These are phyloP conservation scores for Leucocoprinus sp. DNA, from an alignment of 768 basidiomycete species.

Conservation along the genomic window DNA sequence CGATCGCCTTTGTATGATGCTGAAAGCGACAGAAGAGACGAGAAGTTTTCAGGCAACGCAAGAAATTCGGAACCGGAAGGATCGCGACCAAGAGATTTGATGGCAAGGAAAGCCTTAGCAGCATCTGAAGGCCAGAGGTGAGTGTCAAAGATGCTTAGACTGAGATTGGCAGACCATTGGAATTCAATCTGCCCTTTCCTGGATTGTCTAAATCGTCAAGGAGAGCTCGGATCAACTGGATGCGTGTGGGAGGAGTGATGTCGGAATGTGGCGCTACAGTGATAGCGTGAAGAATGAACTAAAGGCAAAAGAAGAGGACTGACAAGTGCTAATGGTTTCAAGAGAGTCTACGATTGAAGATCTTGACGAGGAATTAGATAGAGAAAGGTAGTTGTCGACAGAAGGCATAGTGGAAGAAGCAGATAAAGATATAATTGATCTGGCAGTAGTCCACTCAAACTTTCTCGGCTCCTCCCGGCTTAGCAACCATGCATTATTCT, in stretches of 20 bases:
- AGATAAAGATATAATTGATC: slow-evolving; percentile 17
- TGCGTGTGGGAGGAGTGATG: slow-evolving; percentile 39
- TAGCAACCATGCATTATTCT: slow-evolving; percentile 7
- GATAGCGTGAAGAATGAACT: slow-evolving; percentile 1
- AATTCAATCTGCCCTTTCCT: slow-evolving; percentile 39
- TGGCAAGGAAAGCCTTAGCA: slow-evolving; percentile 53
- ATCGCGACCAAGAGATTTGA: slow-evolving; percentile 71
- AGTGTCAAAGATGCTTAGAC: neutral
- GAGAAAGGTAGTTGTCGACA: slow-evolving; percentile 36
- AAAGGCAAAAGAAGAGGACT: slow-evolving; percentile 13
- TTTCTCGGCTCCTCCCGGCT: slow-evolving; percentile 9
- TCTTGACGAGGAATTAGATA: slow-evolving; percentile 39
- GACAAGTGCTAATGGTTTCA: slow-evolving; percentile 44
- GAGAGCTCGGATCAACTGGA: slow-evolving; percentile 47
- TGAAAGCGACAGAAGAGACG: slow-evolving; percentile 44
- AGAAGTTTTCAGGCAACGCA: slow-evolving; percentile 45
- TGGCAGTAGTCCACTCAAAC: slow-evolving; percentile 8
- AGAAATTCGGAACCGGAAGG: slow-evolving; percentile 60
- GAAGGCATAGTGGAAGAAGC: slow-evolving; percentile 32
- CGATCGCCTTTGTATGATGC: slow-evolving; percentile 45
- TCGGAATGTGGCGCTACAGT: slow-evolving; percentile 37
- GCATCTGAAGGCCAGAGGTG: slow-evolving; percentile 41
- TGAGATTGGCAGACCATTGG: slow-evolving; percentile 40
- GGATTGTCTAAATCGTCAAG: slow-evolving; percentile 48
- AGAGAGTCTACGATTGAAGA: slow-evolving; percentile 39